A percentile compares a stretch with the other conserved stretches of the same genome.
phyloP scores from a whole-genome alignment of 176 grass and related monocot genomes.

The Musa acuminata region DNA sequence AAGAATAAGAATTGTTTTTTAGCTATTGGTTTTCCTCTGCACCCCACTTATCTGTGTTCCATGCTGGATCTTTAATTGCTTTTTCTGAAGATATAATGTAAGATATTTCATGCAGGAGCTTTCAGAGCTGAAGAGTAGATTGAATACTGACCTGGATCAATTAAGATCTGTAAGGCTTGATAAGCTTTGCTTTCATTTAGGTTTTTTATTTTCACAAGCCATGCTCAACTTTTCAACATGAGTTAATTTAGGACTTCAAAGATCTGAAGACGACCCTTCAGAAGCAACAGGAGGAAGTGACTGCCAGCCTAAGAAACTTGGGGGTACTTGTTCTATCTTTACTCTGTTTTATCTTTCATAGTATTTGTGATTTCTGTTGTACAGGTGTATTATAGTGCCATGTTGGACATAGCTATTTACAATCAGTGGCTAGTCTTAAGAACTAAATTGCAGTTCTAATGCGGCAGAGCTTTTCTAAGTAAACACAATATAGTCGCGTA shows the following conservation, averaged over 20 bases:
- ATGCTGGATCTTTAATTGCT: neutral
- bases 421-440: neutral
- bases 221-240: slow-evolving; percentile 15
- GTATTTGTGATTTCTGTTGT: neutral
- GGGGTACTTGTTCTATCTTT: slow-evolving; percentile 38
- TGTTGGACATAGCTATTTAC: neutral
- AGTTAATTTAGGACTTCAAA: slow-evolving; percentile 63
- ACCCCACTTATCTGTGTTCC: neutral
- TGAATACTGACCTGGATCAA: slow-evolving; percentile 68
- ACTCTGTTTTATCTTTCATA: neutral
- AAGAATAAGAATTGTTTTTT: neutral
- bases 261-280: slow-evolving; percentile 83
- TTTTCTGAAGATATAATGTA: slow-evolving; percentile 15
- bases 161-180: slow-evolving; percentile 55
- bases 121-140: slow-evolving; percentile 64
- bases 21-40: neutral
- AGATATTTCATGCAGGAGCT: slow-evolving; percentile 55
- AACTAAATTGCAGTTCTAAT: neutral
- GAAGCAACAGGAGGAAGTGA: slow-evolving; percentile 93
- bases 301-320: slow-evolving; percentile 65
- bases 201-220: slow-evolving; percentile 7
- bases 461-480: no score
- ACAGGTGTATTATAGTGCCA: neutral
- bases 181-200: slow-evolving; percentile 4
- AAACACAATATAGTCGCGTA: neutral